phyloP scores from a whole-genome alignment of 805 yeast genomes.

The Deakozyma indianensis region DNA sequence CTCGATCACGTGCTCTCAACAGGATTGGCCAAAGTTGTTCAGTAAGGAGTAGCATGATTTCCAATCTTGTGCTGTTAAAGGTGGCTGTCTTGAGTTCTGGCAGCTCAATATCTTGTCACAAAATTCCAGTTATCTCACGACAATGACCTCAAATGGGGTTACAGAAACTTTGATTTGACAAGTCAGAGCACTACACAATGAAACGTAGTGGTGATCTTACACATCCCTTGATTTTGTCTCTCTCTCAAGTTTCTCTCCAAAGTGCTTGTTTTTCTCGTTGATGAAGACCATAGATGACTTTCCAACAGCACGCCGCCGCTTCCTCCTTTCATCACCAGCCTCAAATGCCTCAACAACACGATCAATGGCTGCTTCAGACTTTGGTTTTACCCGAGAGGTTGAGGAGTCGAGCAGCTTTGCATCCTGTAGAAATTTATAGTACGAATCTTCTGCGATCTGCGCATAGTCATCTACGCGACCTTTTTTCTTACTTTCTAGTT shows the following conservation, averaged over 20 bases:
- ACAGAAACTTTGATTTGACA: no score
- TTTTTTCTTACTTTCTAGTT: background rate
- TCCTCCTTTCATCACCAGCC: slow-evolving; percentile 25
- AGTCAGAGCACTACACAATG: no score
- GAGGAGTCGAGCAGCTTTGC: background rate
- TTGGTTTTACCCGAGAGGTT: background rate
- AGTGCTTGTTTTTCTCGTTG: slow-evolving; percentile 60
- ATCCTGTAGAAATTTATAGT: background rate
- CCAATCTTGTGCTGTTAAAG: no score
- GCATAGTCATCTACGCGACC: slow-evolving; percentile 1
- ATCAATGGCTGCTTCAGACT: slow-evolving; percentile 19
- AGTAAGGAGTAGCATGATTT: no score
- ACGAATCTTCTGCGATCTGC: background rate
- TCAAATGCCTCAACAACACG: slow-evolving; percentile 16
- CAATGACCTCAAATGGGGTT: no score
- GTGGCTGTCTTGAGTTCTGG: no score
- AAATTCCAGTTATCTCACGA: no score
- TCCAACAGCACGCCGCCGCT: slow-evolving; percentile 22
- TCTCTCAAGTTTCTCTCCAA: slow-evolving; percentile 44
- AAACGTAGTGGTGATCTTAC: no score
- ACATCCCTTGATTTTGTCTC: no score
- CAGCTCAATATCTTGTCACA: no score
- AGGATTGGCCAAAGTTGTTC: no score
- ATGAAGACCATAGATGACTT: slow-evolving; percentile 15
- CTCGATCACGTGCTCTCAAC: no score